phyloP scores from a whole-genome alignment of 345 rosid genomes.

The Alliaria petiolata region DNA sequence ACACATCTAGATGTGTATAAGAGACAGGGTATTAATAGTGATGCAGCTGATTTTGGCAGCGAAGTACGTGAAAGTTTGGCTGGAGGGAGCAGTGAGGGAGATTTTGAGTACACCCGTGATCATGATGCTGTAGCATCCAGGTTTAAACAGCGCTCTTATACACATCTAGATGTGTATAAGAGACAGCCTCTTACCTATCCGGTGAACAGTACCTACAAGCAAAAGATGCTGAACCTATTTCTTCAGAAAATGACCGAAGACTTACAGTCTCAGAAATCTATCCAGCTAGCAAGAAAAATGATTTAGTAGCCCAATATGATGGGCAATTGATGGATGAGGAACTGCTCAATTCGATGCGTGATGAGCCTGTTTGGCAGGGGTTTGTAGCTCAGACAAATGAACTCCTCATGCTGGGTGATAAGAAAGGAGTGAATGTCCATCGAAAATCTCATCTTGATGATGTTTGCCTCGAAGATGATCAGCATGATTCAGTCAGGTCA shows the following conservation, averaged over 20 bases:
- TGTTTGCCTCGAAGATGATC: conserved; percentile 77
- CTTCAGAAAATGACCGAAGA: conserved; percentile 75
- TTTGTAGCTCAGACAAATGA: conserved; percentile 88
- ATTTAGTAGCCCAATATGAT: conserved; percentile 69
- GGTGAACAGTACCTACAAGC: conserved; percentile 74
- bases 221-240: conserved; percentile 60
- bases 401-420: conserved; percentile 60
- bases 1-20: no score
- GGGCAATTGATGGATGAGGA: conserved; percentile 87
- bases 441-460: conserved; percentile 63
- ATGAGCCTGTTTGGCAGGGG: conserved; percentile 96
- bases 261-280: conserved; percentile 45
- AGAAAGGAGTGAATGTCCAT: conserved; percentile 43
- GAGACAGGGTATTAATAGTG: conserved; percentile 88
- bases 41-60: conserved; percentile 93
- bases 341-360: conserved; percentile 67
- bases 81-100: conserved; percentile 95
- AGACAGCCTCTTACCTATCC: conserved; percentile 87
- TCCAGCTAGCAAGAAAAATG: conserved; percentile 51
- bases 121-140: conserved; percentile 55
- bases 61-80: conserved; percentile 85
- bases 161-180: no score
- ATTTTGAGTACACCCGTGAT: conserved; percentile 67
- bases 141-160: conserved; percentile 44
- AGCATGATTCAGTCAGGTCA: conserved; percentile 89